Base-by-base conservation (phyloP, 768 basidiomycete genomes). In the Polyporus arcularius region DNA sequence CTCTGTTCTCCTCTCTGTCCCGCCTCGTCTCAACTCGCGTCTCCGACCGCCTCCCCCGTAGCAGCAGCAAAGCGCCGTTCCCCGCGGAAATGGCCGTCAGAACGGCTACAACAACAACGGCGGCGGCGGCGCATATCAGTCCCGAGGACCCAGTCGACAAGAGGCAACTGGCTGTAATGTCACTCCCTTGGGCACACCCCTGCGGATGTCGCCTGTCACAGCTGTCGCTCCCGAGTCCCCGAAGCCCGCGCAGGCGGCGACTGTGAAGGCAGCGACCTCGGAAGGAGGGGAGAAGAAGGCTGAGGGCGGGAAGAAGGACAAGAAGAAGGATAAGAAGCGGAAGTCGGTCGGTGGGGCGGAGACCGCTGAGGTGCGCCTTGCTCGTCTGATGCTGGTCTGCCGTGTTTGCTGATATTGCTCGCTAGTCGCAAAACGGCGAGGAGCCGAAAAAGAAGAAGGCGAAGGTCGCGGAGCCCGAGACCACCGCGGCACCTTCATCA, bases 171-270 rank as follows among this genome's bases (percentile, higher is more conserved):
- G 90, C 62, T 83, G 88, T 67, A 93, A 93, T 66, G 81, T 73
- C 68, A 88, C 82, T 35, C 90, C 89, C 42, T 75, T 93, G 56
- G 90, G 90, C 56, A 80, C 85, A 15, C 84, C 87, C 8, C 66
- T 61, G 40, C 80, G 81, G 68, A 82, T 82, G 79, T 78, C 79
- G 46, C 76, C 82, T 30, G 63, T 77, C 50, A 68, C 72, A n/a
- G 60, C 71, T 32, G 67, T 72, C 54, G 61, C 54, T 39, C 40
- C 68, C 21, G 60, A 60, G 21, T 53, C 53, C 10, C 31, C 59
- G 54, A 45, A 57, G 14, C 54, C 62, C 43, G 42, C 56, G 14
- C 51, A 48, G 28, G 38, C 67, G 54, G 57, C 58, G 8, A 53
- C 56, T 21, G 53, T 41, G 55, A 46, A 65, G 55, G 52, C 39